Conservation (phyloP, 2,329 filamentous ascomycete genomes). For the Dactylellina haptotyla region DNA sequence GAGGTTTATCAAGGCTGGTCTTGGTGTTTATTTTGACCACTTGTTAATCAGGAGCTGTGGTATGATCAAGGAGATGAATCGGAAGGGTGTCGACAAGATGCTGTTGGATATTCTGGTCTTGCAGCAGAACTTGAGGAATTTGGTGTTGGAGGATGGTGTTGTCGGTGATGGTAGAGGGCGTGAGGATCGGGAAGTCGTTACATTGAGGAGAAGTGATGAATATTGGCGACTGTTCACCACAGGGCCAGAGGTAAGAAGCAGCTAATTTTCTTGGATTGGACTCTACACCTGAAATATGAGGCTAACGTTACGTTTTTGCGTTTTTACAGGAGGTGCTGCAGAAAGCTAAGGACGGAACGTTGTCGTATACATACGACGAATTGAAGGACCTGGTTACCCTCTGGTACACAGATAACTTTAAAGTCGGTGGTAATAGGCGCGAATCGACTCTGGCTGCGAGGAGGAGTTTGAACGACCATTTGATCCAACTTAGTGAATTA, state of each 20-base stretch:
- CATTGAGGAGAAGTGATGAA: slow-evolving; percentile 36
- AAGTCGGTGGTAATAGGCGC: slow-evolving; percentile 69
- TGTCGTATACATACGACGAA: slow-evolving; percentile 72
- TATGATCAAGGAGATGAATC: slow-evolving; percentile 83
- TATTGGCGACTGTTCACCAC: slow-evolving; percentile 45
- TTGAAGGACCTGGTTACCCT: slow-evolving; percentile 73
- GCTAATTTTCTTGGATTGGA: no score
- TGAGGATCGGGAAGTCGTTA: slow-evolving; percentile 32
- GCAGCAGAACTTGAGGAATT: slow-evolving; percentile 95
- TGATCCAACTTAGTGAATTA: slow-evolving; percentile 75
- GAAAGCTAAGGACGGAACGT: slow-evolving; percentile 57
- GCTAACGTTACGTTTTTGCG: neutral
- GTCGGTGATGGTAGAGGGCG: slow-evolving; percentile 56
- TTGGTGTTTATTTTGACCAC: slow-evolving; percentile 80
- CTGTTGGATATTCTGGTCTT: slow-evolving; percentile 93
- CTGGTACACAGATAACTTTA: slow-evolving; percentile 72
- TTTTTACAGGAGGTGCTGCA: slow-evolving; percentile 54
- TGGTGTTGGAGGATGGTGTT: slow-evolving; percentile 71
- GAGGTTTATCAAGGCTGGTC: slow-evolving; percentile 77
- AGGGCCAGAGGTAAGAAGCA: slow-evolving; percentile 46
- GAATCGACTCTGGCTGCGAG: slow-evolving; percentile 74
- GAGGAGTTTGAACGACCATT: slow-evolving; percentile 75
- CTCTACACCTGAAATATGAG: no score
- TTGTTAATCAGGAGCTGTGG: slow-evolving; percentile 78
- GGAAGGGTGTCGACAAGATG: slow-evolving; percentile 83